Percentiles rank a stretch among this genome's conserved stretches.
phyloP scores from a whole-genome alignment of 768 basidiomycete species.

The Amanita subjunquillea region DNA sequence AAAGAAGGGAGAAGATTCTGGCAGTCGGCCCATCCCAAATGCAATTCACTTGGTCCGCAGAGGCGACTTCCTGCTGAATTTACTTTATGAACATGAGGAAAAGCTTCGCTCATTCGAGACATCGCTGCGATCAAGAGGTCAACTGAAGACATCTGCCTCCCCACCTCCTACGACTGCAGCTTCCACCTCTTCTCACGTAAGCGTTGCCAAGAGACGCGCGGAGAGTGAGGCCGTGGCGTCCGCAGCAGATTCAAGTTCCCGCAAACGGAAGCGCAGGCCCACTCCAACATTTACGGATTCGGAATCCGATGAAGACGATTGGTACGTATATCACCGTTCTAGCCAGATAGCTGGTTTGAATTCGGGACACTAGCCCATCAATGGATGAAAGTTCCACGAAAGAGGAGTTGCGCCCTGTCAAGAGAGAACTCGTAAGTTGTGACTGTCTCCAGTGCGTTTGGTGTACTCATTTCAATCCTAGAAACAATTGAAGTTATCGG shows the following conservation, averaged over 20 bases:
- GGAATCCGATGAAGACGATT: conserved; percentile 76
- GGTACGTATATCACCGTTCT: conserved; percentile 37
- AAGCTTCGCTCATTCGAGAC: conserved; percentile 84
- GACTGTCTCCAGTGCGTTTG: background rate
- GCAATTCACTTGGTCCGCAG: conserved; percentile 97
- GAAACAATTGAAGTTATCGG: conserved; percentile 94
- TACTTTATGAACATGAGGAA: conserved; percentile 83
- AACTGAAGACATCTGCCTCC: conserved; percentile 62
- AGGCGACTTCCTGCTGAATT: conserved; percentile 84
- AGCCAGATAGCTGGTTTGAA: conserved; percentile 5
- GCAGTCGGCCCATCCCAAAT: conserved; percentile 86
- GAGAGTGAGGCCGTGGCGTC: conserved; percentile 82
- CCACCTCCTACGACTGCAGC: conserved; percentile 66
- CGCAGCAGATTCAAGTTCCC: conserved; percentile 57
- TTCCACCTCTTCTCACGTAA: conserved; percentile 54
- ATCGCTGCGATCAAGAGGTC: conserved; percentile 61
- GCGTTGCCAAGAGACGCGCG: conserved; percentile 62
- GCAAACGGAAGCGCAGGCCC: conserved; percentile 84
- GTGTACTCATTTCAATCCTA: conserved; percentile 16
- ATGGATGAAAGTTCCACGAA: conserved; percentile 94
- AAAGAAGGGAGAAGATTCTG: conserved; percentile 84
- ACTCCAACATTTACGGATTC: conserved; percentile 96
- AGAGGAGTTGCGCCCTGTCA: conserved; percentile 91
- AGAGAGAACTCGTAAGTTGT: conserved; percentile 80
- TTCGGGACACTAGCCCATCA: conserved; percentile 51